Evolutionary conservation across 106 monocot species (phyloP).

Genomic region (Triglochin maritima): DNA sequence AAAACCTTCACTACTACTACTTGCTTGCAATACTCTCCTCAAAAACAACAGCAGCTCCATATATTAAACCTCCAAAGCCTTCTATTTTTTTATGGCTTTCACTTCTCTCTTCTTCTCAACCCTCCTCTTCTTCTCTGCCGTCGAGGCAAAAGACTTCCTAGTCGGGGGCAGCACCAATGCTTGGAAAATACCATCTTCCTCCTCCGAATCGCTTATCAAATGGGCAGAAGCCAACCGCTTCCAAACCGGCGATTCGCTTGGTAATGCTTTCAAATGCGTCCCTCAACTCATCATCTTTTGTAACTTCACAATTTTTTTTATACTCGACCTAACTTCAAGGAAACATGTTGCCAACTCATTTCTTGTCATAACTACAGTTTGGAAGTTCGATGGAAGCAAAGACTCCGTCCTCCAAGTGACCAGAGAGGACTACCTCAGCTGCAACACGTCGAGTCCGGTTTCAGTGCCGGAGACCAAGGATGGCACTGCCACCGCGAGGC

Average conservation of each 20-base stretch:
- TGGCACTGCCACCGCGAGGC: conserved; percentile 16
- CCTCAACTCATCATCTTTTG: too few species aligned
- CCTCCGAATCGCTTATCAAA: conserved; percentile 41
- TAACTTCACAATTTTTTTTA: background rate
- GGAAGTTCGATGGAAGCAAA: conserved; percentile 38
- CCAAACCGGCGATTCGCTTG: conserved; percentile 72
- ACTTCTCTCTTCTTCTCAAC: conserved; percentile 19
- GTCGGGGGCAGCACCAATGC: conserved; percentile 46
- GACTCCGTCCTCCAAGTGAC: conserved; percentile 76
- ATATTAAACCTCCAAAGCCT: background rate
- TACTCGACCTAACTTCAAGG: too few species aligned
- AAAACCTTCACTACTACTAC: too few species aligned
- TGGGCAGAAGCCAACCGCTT: conserved; percentile 70
- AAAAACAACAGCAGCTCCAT: background rate
- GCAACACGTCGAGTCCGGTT: conserved; percentile 52
- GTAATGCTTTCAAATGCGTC: conserved; percentile 17
- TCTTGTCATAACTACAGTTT: conserved; percentile 27
- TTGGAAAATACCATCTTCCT: conserved; percentile 45
- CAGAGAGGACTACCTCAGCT: conserved; percentile 47
- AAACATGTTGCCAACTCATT: too few species aligned
- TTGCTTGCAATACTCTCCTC: too few species aligned
- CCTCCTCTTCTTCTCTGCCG: conserved; percentile 2
- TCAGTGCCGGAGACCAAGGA: conserved; percentile 17
- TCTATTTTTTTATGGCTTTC: conserved; percentile 3
- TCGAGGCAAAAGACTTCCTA: conserved; percentile 40